These are phyloP conservation scores for Fomitopsis schrenkii DNA, from an alignment of 1,284 basidiomycete species.

Conservation along the genomic window DNA sequence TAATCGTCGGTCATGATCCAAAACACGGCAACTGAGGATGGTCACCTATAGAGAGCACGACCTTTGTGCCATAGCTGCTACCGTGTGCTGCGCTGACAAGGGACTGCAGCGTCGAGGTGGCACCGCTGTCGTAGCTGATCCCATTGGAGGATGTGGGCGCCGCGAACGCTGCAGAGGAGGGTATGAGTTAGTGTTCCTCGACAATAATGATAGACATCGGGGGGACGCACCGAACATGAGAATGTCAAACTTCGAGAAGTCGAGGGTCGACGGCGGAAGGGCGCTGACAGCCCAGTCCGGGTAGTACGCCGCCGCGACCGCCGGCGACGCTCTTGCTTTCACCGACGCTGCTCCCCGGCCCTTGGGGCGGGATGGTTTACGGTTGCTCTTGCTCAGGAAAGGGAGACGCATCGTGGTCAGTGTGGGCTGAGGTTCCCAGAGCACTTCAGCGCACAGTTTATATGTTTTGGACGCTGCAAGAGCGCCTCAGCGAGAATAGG, in stretches of 20 bases:
- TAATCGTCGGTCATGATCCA: background rate
- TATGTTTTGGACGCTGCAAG: background rate
- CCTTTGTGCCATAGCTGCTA: slow-evolving; percentile 53
- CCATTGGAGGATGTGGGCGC: slow-evolving; percentile 56
- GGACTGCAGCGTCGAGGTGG: slow-evolving; percentile 47
- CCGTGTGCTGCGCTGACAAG: slow-evolving; percentile 60
- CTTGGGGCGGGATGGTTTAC: background rate
- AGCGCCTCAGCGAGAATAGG: too few species aligned
- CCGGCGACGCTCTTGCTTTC: slow-evolving; percentile 8
- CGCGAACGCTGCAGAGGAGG: slow-evolving; percentile 54
- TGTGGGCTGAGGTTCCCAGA: background rate
- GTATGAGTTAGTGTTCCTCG: background rate
- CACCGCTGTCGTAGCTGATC: slow-evolving; percentile 55
- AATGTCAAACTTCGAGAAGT: slow-evolving; percentile 71
- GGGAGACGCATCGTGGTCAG: background rate
- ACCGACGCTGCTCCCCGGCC: background rate
- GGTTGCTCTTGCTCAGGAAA: background rate
- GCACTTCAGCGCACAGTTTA: background rate
- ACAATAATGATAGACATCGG: background rate
- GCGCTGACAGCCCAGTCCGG: slow-evolving; percentile 61
- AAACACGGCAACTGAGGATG: slow-evolving; percentile 19
- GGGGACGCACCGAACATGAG: slow-evolving; percentile 51
- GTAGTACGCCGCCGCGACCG: slow-evolving; percentile 52
- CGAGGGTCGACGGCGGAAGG: slow-evolving; percentile 60
- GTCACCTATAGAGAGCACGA: slow-evolving; percentile 70